These are phyloP conservation scores for Phaseolus coccineus DNA, from an alignment of 331 rosid genomes.

Conservation along the genomic window DNA sequence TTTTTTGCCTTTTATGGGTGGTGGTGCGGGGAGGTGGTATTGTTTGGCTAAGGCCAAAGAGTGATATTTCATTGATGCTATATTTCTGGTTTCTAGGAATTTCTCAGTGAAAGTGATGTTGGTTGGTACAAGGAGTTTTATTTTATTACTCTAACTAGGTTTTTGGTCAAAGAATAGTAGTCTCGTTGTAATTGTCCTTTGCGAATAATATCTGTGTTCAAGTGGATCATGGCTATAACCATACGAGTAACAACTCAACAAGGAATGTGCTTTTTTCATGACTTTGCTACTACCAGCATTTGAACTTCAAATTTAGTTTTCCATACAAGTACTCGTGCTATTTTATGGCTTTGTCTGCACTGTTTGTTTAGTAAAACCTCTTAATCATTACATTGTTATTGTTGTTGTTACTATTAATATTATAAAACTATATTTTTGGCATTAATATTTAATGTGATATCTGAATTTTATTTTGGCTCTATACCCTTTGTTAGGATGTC, in stretches of 20 bases:
- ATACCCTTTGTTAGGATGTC: constrained; percentile 67
- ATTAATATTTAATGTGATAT: constrained; percentile 7
- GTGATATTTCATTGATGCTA: constrained; percentile 30
- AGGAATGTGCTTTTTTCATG: not conserved
- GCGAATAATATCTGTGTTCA: not conserved
- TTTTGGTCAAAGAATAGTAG: constrained; percentile 10
- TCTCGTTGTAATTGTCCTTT: not conserved
- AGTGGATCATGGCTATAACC: not conserved
- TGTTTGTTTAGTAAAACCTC: constrained; percentile 17
- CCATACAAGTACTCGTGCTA: not conserved
- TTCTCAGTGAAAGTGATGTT: not conserved
- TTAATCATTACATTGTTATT: not conserved
- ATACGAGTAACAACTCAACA: not conserved
- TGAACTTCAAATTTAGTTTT: not conserved
- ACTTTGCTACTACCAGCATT: not conserved
- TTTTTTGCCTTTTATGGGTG: too few species aligned
- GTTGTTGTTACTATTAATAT: not conserved
- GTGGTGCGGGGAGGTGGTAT: not conserved
- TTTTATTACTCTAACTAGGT: not conserved
- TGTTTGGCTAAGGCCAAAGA: not conserved
- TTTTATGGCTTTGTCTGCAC: not conserved
- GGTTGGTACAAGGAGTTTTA: constrained; percentile 8
- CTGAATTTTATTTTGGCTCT: constrained; percentile 24
- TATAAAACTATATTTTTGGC: not conserved
- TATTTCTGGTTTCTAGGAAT: constrained; percentile 34